Base-by-base conservation (phyloP, 331 rosid species). In the Quercus lobata region DNA sequence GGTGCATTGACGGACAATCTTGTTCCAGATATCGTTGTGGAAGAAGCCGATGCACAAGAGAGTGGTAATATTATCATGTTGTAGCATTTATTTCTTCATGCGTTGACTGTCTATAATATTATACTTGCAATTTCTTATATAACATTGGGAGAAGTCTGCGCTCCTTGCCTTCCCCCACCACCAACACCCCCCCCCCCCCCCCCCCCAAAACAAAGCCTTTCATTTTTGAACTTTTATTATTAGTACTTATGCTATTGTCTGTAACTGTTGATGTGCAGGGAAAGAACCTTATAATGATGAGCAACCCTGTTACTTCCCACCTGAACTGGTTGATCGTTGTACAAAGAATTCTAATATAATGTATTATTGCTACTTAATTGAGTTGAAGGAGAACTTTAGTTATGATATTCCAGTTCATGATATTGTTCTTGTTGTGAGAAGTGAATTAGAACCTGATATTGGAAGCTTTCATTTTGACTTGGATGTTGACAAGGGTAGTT, bases 1-100 rank as follows among this genome's bases (percentile, higher is more conserved):
- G 98, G 96, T 57, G 97, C 96, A 74, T 86, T 95, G 79, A 90
- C 94, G 0, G 96, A 93, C 83, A 84, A 87, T 75, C 97, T 95
- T 78, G 92, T 92, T 73, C 96, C 97, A 12, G 89, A 87, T 71
- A 83, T 87, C 65, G 83, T 85, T 32, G 72, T 82, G 68, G 97
- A 92, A 81, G 94, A 90, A 76, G 86, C 84, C 14, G 76, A 78
- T 54, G 82, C 82, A 76, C 87, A 76, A 34, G 91, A 78, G 72
- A 65, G 54, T 71, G 96, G 99, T 95, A 88, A 84, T 57, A 62
- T 35, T 56, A 17, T 70, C 17, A 73, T 71, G 52, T 57, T 27
- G 25, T 18, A 2, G 24, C 61, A 58, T n/a, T 82, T 69, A 44
- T 34, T 72, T 83, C 22, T 73, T 70, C 76, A 37, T 81, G 65